phyloP scores from a whole-genome alignment of 192 early-diverging fungal genomes.

The Thoreauomyces humboldtii region DNA sequence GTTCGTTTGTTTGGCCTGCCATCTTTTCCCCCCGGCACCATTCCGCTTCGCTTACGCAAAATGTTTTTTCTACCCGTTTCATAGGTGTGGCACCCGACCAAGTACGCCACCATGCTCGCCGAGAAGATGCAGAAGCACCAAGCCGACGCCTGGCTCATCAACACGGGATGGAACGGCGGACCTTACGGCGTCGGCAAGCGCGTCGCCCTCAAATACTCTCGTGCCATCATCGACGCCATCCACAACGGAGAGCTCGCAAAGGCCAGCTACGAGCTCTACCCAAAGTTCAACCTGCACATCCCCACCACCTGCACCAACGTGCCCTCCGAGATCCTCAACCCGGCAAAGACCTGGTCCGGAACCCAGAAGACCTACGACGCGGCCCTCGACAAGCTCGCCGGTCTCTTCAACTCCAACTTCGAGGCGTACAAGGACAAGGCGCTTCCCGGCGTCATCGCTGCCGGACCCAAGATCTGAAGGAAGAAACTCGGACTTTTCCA shows the following conservation, averaged over 20 bases:
- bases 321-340: constrained; percentile 85
- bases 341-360: constrained; percentile 82
- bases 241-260: constrained; percentile 88
- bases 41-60: too few species aligned
- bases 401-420: constrained; percentile 89
- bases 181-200: constrained; percentile 86
- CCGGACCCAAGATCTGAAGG: too few species aligned
- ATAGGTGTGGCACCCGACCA: constrained; percentile 93
- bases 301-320: constrained; percentile 76
- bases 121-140: constrained; percentile 87
- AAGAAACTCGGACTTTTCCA: too few species aligned
- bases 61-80: too few species aligned
- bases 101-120: constrained; percentile 95
- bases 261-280: constrained; percentile 81
- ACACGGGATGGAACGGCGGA: constrained; percentile 97
- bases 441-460: constrained; percentile 19
- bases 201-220: constrained; percentile 93
- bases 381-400: constrained; percentile 74
- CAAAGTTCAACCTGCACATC: constrained; percentile 85
- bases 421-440: constrained; percentile 72
- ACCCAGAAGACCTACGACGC: constrained; percentile 58
- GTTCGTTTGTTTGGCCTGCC: too few species aligned
- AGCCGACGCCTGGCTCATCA: constrained; percentile 88
- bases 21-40: too few species aligned
- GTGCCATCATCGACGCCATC: constrained; percentile 96